Percentiles rank a stretch among this genome's conserved stretches.
phyloP scores from a whole-genome alignment of 2,329 filamentous ascomycete species.

The Ceratocystis cubensis region DNA sequence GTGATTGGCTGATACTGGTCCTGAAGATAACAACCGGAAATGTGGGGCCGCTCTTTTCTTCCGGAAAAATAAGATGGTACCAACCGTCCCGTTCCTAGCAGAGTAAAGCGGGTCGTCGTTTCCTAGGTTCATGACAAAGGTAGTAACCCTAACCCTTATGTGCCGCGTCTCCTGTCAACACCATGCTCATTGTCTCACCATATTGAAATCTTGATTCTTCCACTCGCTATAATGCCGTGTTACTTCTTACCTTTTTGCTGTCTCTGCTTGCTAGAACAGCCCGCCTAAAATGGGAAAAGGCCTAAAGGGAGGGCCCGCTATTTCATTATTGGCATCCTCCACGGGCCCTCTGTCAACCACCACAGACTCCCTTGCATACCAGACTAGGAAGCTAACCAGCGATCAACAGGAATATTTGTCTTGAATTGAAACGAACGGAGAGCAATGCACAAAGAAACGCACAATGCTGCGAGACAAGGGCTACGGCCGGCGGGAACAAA shows the following conservation, averaged over 20 bases:
- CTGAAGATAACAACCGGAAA: not conserved
- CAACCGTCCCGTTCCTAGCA: too few species aligned
- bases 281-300: not conserved
- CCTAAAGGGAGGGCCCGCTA: not conserved
- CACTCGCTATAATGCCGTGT: too few species aligned
- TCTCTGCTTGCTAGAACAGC: not conserved
- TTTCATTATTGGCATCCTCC: not conserved
- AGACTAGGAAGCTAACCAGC: not conserved
- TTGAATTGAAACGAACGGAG: not conserved
- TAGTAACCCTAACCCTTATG: not conserved
- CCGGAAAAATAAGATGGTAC: not conserved
- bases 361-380: not conserved
- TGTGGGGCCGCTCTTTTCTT: slow-evolving; percentile 1
- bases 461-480: too few species aligned
- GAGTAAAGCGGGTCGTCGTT: too few species aligned
- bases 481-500: too few species aligned
- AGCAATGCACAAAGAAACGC: too few species aligned
- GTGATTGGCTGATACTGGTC: not conserved
- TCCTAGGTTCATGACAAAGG: too few species aligned
- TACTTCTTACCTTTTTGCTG: not conserved
- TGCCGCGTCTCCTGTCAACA: too few species aligned
- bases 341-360: not conserved
- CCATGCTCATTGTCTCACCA: too few species aligned
- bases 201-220: too few species aligned
- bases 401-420: slow-evolving; percentile 1